Evolutionary conservation across 2,329 filamentous ascomycete species (phyloP).

Genomic region (Fusarium sp.): DNA sequence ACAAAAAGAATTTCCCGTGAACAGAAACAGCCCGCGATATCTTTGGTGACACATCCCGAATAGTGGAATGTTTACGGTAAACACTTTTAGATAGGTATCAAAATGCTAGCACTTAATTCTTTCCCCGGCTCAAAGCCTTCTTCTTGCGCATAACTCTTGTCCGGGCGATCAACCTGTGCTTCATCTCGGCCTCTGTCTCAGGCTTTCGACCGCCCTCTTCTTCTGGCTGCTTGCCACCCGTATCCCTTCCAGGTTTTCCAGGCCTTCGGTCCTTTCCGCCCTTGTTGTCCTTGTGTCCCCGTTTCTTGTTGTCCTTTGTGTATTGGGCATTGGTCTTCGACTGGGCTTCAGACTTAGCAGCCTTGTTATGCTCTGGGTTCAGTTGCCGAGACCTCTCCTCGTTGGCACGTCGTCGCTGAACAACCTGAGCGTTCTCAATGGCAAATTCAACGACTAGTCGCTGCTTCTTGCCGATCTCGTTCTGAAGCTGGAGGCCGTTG

Average conservation of each 20-base stretch:
- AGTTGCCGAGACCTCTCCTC: constrained; percentile 51
- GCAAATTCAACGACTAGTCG: constrained; percentile 95
- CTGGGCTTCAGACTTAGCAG: constrained; percentile 23
- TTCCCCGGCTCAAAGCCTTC: constrained; percentile 58
- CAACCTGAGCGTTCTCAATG: constrained; percentile 96
- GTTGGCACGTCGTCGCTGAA: constrained; percentile 72
- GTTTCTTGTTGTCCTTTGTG: constrained; percentile 38
- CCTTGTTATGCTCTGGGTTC: constrained; percentile 39
- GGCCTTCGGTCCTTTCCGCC: constrained; percentile 10
- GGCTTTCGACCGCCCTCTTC: constrained; percentile 49
- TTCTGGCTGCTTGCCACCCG: background rate
- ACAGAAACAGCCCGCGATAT: constrained; percentile 3
- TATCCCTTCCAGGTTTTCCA: background rate
- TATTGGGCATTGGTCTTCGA: constrained; percentile 31
- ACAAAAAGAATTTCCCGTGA: background rate
- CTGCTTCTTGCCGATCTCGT: constrained; percentile 80
- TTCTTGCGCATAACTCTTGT: constrained; percentile 84
- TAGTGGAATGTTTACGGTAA: constrained; percentile 17
- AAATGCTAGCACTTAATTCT: constrained; percentile 40
- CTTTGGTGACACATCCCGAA: constrained; percentile 3
- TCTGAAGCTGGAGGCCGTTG: constrained; percentile 77
- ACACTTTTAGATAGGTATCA: constrained; percentile 35
- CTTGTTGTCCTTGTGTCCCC: constrained; percentile 35
- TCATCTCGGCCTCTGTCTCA: constrained; percentile 55
- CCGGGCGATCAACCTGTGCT: constrained; percentile 84